Conservation (phyloP, 352 stramenopile species). For the Globisporangium cystogenes region DNA sequence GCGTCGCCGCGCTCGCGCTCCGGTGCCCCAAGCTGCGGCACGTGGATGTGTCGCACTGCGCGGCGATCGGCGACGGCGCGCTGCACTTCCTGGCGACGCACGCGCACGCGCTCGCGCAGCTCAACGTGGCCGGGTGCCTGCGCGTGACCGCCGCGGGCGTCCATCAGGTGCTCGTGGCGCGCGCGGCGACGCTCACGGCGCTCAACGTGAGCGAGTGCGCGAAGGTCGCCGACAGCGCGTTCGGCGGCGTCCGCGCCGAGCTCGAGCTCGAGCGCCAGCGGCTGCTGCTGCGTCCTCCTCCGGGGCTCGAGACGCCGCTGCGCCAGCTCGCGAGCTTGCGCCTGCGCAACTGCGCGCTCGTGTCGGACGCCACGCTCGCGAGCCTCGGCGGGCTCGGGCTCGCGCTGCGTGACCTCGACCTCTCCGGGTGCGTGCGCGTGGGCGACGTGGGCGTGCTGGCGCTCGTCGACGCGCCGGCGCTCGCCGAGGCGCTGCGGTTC, state of each 20-base stretch:
- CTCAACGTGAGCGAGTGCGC: slow-evolving; percentile 22
- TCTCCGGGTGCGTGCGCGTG: slow-evolving; percentile 65
- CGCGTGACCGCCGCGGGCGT: slow-evolving; percentile 22
- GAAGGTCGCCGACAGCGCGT: slow-evolving; percentile 39
- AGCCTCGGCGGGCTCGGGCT: slow-evolving; percentile 39
- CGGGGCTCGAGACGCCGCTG: not conserved
- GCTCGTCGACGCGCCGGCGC: slow-evolving; percentile 39
- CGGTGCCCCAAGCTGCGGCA: slow-evolving; percentile 32
- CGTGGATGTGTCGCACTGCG: slow-evolving; percentile 48
- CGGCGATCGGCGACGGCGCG: slow-evolving; percentile 31
- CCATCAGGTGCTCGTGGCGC: slow-evolving; percentile 11
- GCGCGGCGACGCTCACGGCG: slow-evolving; percentile 19
- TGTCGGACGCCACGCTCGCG: slow-evolving; percentile 41
- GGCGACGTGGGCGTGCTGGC: slow-evolving; percentile 77
- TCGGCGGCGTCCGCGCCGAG: slow-evolving; percentile 9
- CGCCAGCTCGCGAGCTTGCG: slow-evolving; percentile 31
- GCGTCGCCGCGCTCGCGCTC: slow-evolving; percentile 28
- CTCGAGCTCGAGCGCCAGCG: too few relatives aligned
- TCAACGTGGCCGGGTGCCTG: slow-evolving; percentile 22
- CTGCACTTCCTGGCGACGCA: slow-evolving; percentile 20
- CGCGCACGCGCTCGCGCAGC: slow-evolving; percentile 14
- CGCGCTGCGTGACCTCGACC: slow-evolving; percentile 70
- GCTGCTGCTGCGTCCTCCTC: too few relatives aligned
- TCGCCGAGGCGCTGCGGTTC: slow-evolving; percentile 35
- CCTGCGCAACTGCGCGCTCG: slow-evolving; percentile 27